A percentile compares a stretch with the other conserved stretches of the same genome.
phyloP scores from a whole-genome alignment of 2,329 filamentous ascomycete genomes.

The Nigrospora oryzae region DNA sequence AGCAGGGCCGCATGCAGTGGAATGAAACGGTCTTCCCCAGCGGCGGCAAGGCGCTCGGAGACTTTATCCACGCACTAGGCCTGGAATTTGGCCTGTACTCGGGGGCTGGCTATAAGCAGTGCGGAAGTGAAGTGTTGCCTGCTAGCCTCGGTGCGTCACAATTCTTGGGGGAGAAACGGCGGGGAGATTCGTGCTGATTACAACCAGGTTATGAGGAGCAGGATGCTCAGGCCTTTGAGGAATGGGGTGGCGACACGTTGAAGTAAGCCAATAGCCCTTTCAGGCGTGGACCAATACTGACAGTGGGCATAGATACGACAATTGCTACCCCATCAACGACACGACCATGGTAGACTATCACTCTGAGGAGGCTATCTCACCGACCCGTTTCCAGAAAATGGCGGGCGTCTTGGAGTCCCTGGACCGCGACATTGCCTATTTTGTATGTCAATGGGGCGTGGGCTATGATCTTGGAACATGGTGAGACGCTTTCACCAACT shows the following conservation, averaged over 20 bases:
- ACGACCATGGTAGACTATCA: slow-evolving; percentile 32
- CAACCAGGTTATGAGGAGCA: slow-evolving; percentile 29
- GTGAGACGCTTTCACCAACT: slow-evolving; percentile 6
- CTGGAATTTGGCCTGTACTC: slow-evolving; percentile 48
- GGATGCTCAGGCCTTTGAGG: slow-evolving; percentile 29
- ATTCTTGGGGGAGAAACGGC: background rate
- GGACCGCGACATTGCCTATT: slow-evolving; percentile 35
- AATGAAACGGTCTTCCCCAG: slow-evolving; percentile 40
- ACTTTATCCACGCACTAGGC: slow-evolving; percentile 38
- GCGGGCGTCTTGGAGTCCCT: slow-evolving; percentile 27
- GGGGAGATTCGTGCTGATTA: background rate
- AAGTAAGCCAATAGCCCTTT: slow-evolving; percentile 30
- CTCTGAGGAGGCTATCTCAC: slow-evolving; percentile 27
- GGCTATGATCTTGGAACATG: slow-evolving; percentile 37
- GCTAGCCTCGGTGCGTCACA: slow-evolving; percentile 30
- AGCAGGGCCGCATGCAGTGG: slow-evolving; percentile 38
- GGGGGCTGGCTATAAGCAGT: slow-evolving; percentile 35
- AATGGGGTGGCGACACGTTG: slow-evolving; percentile 37
- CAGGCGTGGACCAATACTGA: background rate
- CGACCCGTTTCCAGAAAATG: slow-evolving; percentile 36
- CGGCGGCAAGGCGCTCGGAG: slow-evolving; percentile 36
- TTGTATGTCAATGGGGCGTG: slow-evolving; percentile 45
- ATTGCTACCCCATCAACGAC: slow-evolving; percentile 35
- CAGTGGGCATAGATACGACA: slow-evolving; percentile 30
- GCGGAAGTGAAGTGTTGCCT: slow-evolving; percentile 29